Base-by-base conservation (phyloP, 306 rosid species). In the Pterocarpus santalinus region DNA sequence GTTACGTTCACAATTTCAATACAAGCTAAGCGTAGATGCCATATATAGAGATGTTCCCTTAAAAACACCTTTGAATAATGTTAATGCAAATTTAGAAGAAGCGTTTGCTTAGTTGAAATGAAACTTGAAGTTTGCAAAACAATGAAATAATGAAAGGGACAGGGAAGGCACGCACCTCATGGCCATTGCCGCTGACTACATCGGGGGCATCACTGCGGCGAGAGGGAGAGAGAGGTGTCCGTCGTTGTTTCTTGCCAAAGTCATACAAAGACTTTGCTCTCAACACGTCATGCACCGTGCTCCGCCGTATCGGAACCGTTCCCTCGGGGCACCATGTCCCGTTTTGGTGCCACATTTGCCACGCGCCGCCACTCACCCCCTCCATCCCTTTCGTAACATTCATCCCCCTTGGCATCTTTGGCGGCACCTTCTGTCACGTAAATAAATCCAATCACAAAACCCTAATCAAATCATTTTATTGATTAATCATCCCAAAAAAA, bases 271-370 rank as follows among this genome's bases (percentile, higher is more conserved):
- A 95, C 88, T 92, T 95, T 4, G 94, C 88, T 86, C 98, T 86
- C 61, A 92, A 68, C 32, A 91, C 97, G 43, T 92, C 97, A 12
- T 86, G 47, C 78, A 84, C 86, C 4, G 83, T 76, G 85, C 91
- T 90, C 41, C 94, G 89, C 72, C 98, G 85, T 85, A 93, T 80
- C 0, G 99, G 97, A 73, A 96, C 85, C n/a, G 89, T 96, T 28
- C 98, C 98, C 67, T 80, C 86, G 0, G 97, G 97, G 69, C 99
- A 96, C 35, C 84, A 41, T 5, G 97, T 96, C 75, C 98, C 94
- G 38, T 96, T 96, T 73, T 56, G 76, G 72, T 92, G 97, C 99
- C 98, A 96, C 92, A 75, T 90, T 78, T 95, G 98, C 89, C 88
- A 84, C 66, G 82, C 57, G 3, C 2, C 67, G 7, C 53, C 78